Conservation (phyloP, 108 stramenopile species). For the Conticribra weissflogii region DNA sequence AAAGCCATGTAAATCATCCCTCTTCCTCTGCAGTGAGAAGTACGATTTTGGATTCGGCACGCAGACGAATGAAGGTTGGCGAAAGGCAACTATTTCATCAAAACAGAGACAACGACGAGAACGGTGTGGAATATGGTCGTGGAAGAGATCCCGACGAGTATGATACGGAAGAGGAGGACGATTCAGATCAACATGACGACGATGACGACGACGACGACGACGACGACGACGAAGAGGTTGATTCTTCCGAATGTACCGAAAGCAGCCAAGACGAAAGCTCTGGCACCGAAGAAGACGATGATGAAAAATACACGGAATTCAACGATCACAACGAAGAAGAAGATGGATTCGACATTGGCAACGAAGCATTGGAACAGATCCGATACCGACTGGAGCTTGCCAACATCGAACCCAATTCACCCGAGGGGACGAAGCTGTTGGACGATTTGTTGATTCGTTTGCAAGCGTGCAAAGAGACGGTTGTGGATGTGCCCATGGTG, state of each 20-base stretch:
- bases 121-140: neutral
- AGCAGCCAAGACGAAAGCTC: neutral
- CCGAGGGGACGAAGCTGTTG: conserved; percentile 30
- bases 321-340: conserved; percentile 4
- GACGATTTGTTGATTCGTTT: conserved; percentile 38
- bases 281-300: conserved; percentile 4
- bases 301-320: neutral
- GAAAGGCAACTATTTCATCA: too few species aligned
- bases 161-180: conserved; percentile 2
- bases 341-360: conserved; percentile 31
- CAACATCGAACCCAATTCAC: conserved; percentile 38
- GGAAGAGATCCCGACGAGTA: neutral
- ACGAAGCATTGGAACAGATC: conserved; percentile 44
- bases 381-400: conserved; percentile 40
- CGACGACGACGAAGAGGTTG: neutral
- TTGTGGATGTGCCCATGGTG: conserved; percentile 20
- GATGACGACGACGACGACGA: too few species aligned
- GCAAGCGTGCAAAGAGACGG: conserved; percentile 10
- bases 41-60: too few species aligned
- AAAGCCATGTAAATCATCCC: neutral
- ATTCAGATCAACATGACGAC: neutral
- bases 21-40: neutral
- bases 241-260: neutral
- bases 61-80: too few species aligned
- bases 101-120: too few species aligned